These are phyloP conservation scores for Lachnellula hyalina DNA, from an alignment of 2,329 filamentous ascomycete species.

Conservation along the genomic window DNA sequence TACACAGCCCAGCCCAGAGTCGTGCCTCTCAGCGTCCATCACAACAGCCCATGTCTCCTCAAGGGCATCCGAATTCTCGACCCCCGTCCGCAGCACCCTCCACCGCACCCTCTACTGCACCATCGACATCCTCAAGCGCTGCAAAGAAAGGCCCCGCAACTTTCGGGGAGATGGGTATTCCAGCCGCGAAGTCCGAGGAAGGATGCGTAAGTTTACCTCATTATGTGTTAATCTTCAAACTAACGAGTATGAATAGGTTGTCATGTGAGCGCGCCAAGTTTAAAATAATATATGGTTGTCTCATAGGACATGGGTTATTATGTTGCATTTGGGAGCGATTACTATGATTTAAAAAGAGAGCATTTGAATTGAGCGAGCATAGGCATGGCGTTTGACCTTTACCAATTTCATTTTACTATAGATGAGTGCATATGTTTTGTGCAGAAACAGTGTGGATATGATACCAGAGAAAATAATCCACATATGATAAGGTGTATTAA, in stretches of 20 bases:
- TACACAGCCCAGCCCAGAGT: not conserved
- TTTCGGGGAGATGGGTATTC: slow-evolving; percentile 98
- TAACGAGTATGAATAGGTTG: slow-evolving; percentile 18
- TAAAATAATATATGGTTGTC: not conserved
- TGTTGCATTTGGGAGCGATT: not conserved
- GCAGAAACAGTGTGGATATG: too few species aligned
- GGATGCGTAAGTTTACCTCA: slow-evolving; percentile 64
- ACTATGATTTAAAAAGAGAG: slow-evolving; percentile 4
- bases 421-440: not conserved
- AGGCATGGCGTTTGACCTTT: slow-evolving; percentile 14
- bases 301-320: not conserved
- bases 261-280: slow-evolving; percentile 23
- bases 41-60: slow-evolving; percentile 19
- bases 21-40: slow-evolving; percentile 15
- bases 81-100: slow-evolving; percentile 7
- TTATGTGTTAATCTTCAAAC: not conserved
- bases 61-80: slow-evolving; percentile 11
- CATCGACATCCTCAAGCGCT: slow-evolving; percentile 9
- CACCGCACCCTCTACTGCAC: slow-evolving; percentile 3
- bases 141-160: slow-evolving; percentile 64
- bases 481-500: slow-evolving; percentile 1
- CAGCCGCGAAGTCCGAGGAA: slow-evolving; percentile 72
- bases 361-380: slow-evolving; percentile 19
- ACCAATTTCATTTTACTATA: not conserved
- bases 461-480: too few species aligned